Evolutionary conservation across 1,284 basidiomycete genomes (phyloP), one percentile per base, ranked within the genome.

Genomic region (Cerioporus squamosus): DNA sequence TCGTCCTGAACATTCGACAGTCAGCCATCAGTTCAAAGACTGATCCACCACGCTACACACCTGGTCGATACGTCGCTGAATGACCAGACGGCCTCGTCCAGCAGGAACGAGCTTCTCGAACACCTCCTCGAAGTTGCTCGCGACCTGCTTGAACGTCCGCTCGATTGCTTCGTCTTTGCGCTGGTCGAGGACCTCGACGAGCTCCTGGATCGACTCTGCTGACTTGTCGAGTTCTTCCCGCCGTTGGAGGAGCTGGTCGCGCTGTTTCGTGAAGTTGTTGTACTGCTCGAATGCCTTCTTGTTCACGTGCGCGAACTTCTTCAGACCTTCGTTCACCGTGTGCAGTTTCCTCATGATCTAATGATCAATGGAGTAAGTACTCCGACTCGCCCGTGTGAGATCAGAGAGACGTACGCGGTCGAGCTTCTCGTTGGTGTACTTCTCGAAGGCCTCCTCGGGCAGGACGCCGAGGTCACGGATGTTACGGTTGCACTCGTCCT

Each of bases 211-310:
- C 43, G 94, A 95, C 47, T 84, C 72, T 0, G 93, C 94, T 1
- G 94, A 95, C 65, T 87, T 88, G 64, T 97, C 95, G 26, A 98
- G 83, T 72, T 98, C 97, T 64, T 92, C 89, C 18, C 94, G 86
- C 5, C 97, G 88, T 65, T 90, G 82, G 33, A 94, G 75, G 7
- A 98, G 84, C 66, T 96, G 91, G 71, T 98, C 96, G 2, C 96
- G 88, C 75, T 99, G 96, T 72, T 97, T 97, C 10, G 96, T 98
- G 74, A 99, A 99, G 72, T 93, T 96, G 74, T 86, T 94, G 80
- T 97, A 98, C 74, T 98, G 95, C 74, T 99, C 97, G 70, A 98
- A 97, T 1, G 97, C 97, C 75, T 98, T 98, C 81, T 99, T 99
- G 82, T 99, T 99, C 65, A 99, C 97, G 71, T 98, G 96, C 0